phyloP scores from a whole-genome alignment of 495 filamentous ascomycete genomes.

The Neurospora sp. region DNA sequence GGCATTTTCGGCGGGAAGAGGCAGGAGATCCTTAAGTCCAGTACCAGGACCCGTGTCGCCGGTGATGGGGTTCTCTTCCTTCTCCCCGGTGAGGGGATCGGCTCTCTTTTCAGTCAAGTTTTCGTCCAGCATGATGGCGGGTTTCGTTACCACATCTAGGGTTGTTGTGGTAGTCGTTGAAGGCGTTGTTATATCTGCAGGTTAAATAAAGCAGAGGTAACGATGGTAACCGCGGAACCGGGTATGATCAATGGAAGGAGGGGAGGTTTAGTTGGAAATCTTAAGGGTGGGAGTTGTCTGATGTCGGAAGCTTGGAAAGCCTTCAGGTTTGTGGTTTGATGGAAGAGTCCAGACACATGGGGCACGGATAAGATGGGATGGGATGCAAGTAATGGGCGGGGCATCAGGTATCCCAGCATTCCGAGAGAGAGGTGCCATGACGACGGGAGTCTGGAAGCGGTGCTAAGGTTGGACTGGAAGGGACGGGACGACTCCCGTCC shows the following conservation, averaged over 20 bases:
- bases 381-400: background rate
- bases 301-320: background rate
- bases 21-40: conserved; percentile 22
- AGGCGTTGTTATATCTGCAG: background rate
- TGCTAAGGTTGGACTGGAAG: background rate
- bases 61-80: conserved; percentile 3
- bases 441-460: background rate
- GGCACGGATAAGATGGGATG: background rate
- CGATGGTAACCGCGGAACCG: background rate
- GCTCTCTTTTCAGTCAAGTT: background rate
- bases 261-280: background rate
- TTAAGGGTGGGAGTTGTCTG: background rate
- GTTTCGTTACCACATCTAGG: background rate
- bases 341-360: background rate
- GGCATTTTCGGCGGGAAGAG: conserved; percentile 24
- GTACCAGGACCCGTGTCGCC: conserved; percentile 18
- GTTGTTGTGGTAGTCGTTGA: background rate
- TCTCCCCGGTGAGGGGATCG: background rate
- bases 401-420: background rate
- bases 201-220: background rate
- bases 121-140: background rate
- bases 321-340: background rate
- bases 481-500: background rate
- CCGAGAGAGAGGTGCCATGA: background rate
- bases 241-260: background rate